phyloP scores from a whole-genome alignment of 140 eudicot species.

The Cichorium intybus region DNA sequence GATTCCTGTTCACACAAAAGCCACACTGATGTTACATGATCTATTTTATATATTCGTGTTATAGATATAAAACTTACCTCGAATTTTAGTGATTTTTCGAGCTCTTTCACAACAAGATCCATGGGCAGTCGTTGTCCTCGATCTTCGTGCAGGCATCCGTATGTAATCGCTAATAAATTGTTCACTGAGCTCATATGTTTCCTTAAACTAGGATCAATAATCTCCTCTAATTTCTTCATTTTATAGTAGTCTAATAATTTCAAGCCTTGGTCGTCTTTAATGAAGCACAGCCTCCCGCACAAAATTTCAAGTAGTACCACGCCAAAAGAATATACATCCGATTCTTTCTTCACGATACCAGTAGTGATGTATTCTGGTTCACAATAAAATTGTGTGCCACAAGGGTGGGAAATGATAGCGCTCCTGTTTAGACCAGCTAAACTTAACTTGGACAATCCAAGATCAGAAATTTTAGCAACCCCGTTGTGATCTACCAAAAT shows the following conservation, averaged over 20 bases:
- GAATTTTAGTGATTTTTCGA: constrained; percentile 10
- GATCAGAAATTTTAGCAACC: constrained; percentile 29
- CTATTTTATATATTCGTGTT: neutral
- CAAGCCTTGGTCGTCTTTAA: neutral
- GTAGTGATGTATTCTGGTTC: constrained; percentile 14
- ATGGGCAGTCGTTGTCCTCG: constrained; percentile 14
- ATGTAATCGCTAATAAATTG: neutral
- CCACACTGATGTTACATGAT: neutral
- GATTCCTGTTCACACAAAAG: constrained; percentile 8
- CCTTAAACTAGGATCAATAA: constrained; percentile 8
- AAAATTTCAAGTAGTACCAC: constrained; percentile 19
- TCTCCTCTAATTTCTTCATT: neutral
- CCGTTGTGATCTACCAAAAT: constrained; percentile 13
- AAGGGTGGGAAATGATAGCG: constrained; percentile 9
- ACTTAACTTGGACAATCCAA: constrained; percentile 21
- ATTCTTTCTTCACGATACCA: constrained; percentile 12
- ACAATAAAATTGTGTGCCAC: constrained; percentile 14
- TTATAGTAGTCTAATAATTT: constrained; percentile 8
- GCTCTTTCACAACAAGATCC: constrained; percentile 13
- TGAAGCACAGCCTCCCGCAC: constrained; percentile 20
- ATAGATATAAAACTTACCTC: constrained; percentile 6
- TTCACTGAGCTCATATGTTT: constrained; percentile 6
- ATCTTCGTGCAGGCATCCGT: constrained; percentile 18
- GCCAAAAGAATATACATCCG: constrained; percentile 28
- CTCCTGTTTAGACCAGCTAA: constrained; percentile 15